Conservation (phyloP, 2,329 filamentous ascomycete species). For the Amphichorda felina region DNA sequence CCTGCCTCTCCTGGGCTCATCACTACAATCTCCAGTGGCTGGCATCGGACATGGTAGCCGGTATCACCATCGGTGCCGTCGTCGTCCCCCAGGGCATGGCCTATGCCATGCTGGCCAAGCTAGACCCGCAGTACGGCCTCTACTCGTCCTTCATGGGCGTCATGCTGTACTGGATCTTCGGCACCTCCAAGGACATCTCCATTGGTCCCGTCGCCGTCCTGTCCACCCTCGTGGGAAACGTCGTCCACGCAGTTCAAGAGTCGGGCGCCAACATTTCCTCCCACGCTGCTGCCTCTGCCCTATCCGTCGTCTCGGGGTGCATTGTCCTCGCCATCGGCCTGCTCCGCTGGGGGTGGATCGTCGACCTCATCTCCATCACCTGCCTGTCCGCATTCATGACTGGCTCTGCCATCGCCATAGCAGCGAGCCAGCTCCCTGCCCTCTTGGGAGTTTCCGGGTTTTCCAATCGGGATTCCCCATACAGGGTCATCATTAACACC, state of each 20-base stretch:
- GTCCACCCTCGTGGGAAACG: conserved; percentile 78
- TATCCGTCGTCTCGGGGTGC: conserved; percentile 66
- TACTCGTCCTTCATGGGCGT: conserved; percentile 90
- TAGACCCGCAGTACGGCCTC: conserved; percentile 74
- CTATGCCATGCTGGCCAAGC: conserved; percentile 71
- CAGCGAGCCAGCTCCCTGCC: conserved; percentile 67
- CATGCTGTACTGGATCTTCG: conserved; percentile 93
- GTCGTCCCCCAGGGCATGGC: conserved; percentile 98
- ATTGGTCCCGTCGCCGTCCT: conserved; percentile 95
- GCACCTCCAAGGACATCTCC: conserved; percentile 96
- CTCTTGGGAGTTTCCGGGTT: conserved; percentile 71
- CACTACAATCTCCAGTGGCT: conserved; percentile 89
- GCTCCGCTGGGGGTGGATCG: conserved; percentile 73
- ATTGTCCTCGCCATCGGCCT: conserved; percentile 74
- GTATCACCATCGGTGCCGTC: conserved; percentile 42
- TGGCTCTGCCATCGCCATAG: conserved; percentile 83
- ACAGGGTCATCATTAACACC: conserved; percentile 72
- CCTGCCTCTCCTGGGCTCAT: conserved; percentile 79
- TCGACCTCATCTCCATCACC: conserved; percentile 83
- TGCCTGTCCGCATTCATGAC: conserved; percentile 96
- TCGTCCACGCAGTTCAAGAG: conserved; percentile 53
- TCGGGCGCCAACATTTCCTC: conserved; percentile 43
- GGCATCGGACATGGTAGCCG: conserved; percentile 71
- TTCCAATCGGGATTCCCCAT: conserved; percentile 67
- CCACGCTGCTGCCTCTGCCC: conserved; percentile 63